Percentiles rank a stretch among this genome's conserved stretches.
These are phyloP conservation scores for Entonaema liquescens DNA, from an alignment of 495 filamentous ascomycete genomes.

Conservation along the genomic window DNA sequence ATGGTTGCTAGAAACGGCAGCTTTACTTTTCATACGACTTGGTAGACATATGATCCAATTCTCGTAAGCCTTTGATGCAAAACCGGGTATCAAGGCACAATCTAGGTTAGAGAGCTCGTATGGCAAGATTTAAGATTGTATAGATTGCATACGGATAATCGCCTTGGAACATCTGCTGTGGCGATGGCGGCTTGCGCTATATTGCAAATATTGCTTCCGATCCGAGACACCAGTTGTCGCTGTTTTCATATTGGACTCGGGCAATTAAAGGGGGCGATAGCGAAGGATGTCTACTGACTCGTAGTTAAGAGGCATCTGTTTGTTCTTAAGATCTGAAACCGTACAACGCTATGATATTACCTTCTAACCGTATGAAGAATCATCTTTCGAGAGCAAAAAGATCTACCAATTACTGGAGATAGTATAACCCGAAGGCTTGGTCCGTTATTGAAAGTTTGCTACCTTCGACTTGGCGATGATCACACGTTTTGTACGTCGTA, in stretches of 20 bases:
- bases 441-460: no score
- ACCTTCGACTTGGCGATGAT: no score
- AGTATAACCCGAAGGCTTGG: no score
- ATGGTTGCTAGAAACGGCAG: no score
- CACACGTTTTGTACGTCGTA: no score
- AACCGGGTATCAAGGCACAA: background rate
- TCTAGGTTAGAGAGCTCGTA: background rate
- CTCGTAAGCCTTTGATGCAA: background rate
- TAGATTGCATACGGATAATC: background rate
- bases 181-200: background rate
- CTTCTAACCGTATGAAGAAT: background rate
- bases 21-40: no score
- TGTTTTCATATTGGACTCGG: background rate
- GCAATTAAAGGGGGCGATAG: background rate
- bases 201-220: background rate
- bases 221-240: background rate
- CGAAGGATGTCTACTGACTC: background rate
- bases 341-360: background rate
- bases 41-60: background rate
- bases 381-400: no score
- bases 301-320: no score
- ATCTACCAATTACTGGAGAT: no score
- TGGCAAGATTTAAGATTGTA: background rate
- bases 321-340: background rate
- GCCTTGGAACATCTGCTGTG: background rate